A percentile compares a stretch with the other conserved stretches of the same genome.
Evolutionary conservation across 768 basidiomycete genomes (phyloP).

Genomic region (Termitomyces titanicus): DNA sequence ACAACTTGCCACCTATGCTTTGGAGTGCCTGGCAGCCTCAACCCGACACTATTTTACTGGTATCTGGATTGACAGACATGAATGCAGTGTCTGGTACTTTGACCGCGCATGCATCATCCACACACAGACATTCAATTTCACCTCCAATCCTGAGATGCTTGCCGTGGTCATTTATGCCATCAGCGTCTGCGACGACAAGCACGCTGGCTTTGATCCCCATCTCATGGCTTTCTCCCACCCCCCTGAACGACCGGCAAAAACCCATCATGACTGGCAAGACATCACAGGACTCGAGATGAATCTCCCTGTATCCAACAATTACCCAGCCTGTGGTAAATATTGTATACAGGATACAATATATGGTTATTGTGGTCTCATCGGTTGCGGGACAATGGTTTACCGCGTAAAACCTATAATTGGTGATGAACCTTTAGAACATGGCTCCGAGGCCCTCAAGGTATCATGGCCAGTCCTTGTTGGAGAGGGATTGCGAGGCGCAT

Average conservation of each 20-base stretch:
- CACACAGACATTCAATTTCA: constrained; percentile 17
- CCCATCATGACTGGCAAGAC: not conserved
- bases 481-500: no score
- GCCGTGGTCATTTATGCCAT: constrained; percentile 17
- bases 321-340: not conserved
- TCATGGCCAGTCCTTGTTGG: not conserved
- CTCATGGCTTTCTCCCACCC: not conserved
- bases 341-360: constrained; percentile 3
- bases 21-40: constrained; percentile 6
- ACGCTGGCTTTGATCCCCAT: constrained; percentile 9
- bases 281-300: not conserved
- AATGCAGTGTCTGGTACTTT: constrained; percentile 23
- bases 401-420: not conserved
- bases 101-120: constrained; percentile 21
- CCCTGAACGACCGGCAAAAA: not conserved
- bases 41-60: constrained; percentile 18
- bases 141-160: constrained; percentile 12
- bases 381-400: constrained; percentile 18
- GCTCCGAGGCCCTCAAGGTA: not conserved
- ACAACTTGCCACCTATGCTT: not conserved
- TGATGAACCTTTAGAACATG: no score
- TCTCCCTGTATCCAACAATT: not conserved
- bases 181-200: constrained; percentile 6
- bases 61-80: constrained; percentile 16
- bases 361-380: constrained; percentile 13